These are phyloP conservation scores for Boechera retrofracta DNA, from an alignment of 345 rosid species.

Conservation along the genomic window DNA sequence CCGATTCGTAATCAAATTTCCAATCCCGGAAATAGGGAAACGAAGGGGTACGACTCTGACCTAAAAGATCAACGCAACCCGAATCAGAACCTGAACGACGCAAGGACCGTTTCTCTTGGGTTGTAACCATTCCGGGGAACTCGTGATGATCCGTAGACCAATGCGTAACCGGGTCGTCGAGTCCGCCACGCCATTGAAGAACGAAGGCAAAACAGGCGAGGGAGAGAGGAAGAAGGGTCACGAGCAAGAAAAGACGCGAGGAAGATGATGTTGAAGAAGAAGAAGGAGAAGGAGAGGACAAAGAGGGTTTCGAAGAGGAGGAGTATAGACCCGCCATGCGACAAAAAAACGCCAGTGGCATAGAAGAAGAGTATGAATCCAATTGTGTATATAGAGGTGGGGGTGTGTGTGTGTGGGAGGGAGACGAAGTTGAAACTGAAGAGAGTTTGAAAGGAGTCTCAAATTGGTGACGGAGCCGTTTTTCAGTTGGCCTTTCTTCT, in stretches of 20 bases:
- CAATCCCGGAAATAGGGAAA: constrained; percentile 77
- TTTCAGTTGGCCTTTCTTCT: constrained; percentile 23
- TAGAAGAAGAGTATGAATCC: constrained; percentile 9
- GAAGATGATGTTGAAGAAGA: constrained; percentile 39
- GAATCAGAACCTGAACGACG: constrained; percentile 49
- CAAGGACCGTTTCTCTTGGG: constrained; percentile 28
- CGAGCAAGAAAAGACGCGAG: constrained; percentile 58
- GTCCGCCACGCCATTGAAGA: constrained; percentile 77
- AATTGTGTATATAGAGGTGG: constrained; percentile 18
- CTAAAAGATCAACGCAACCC: constrained; percentile 64
- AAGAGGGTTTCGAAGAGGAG: constrained; percentile 37
- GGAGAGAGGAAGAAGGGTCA: constrained; percentile 64
- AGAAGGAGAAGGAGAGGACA: constrained; percentile 34
- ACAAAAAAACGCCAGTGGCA: constrained; percentile 16
- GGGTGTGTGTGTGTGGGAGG: neutral
- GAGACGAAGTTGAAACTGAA: constrained; percentile 45
- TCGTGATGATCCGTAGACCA: constrained; percentile 46
- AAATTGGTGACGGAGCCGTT: constrained; percentile 36
- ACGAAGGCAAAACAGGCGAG: constrained; percentile 70
- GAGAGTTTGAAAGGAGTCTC: constrained; percentile 22
- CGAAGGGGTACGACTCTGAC: constrained; percentile 57
- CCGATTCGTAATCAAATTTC: constrained; percentile 64
- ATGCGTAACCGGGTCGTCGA: constrained; percentile 53
- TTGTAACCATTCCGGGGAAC: constrained; percentile 68
- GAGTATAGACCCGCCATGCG: constrained; percentile 62